Evolutionary conservation across 116 monocot species (phyloP).

Genomic region (Trichopus zeylanicus): DNA sequence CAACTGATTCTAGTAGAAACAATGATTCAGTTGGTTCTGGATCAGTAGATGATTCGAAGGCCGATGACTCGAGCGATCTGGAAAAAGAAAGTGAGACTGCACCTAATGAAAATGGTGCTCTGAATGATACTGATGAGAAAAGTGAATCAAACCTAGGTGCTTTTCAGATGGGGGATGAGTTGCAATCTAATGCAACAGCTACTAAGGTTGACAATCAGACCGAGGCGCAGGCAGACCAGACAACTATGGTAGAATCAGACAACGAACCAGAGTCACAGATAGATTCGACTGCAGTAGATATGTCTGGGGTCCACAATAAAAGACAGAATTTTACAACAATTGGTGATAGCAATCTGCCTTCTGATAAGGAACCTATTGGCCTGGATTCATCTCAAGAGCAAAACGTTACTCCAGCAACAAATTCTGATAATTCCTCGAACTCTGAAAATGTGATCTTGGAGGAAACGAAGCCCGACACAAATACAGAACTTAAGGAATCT

Average conservation of each 20-base stretch:
- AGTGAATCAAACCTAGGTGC: background rate
- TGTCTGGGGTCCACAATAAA: no score
- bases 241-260: background rate
- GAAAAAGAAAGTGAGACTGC: no score
- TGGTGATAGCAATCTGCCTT: no score
- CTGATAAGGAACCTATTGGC: background rate
- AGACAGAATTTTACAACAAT: no score
- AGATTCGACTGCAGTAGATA: background rate
- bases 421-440: background rate
- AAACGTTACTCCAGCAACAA: background rate
- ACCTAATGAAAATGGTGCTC: background rate
- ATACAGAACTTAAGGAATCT: background rate
- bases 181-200: slow-evolving; percentile 1
- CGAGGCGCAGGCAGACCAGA: background rate
- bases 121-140: slow-evolving; percentile 5
- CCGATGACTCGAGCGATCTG: no score
- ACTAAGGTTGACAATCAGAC: background rate
- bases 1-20: no score
- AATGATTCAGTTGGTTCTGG: no score
- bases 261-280: background rate
- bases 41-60: no score
- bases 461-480: slow-evolving; percentile 2
- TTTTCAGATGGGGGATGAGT: background rate
- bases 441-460: background rate
- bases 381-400: slow-evolving; percentile 2